A percentile compares a stretch with the other conserved stretches of the same genome.
Evolutionary conservation across 2,329 filamentous ascomycete genomes (phyloP).

Genomic region (Colletotrichum siamense): DNA sequence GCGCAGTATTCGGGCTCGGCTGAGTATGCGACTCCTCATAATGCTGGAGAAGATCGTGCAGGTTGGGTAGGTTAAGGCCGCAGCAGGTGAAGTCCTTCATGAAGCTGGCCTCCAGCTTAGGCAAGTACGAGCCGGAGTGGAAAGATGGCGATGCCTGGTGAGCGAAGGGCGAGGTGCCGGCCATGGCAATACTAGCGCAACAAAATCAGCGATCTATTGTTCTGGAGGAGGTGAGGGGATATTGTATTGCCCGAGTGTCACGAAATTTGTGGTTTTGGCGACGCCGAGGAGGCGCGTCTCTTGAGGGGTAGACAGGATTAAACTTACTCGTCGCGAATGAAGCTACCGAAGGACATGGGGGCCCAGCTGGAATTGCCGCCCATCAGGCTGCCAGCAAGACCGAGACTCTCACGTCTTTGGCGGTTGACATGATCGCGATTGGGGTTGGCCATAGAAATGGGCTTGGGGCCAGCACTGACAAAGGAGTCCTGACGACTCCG

Average conservation of each 20-base stretch:
- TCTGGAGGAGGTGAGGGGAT: background rate
- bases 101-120: constrained; percentile 95
- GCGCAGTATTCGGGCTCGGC: constrained; percentile 52
- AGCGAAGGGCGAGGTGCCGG: constrained; percentile 91
- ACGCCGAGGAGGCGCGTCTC: background rate
- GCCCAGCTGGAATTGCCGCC: constrained; percentile 92
- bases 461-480: constrained; percentile 68
- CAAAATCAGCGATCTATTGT: background rate
- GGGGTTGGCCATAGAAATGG: constrained; percentile 70
- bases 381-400: constrained; percentile 68
- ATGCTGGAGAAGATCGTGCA: constrained; percentile 94
- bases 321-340: constrained; percentile 95
- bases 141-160: constrained; percentile 87
- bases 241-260: background rate
- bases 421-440: constrained; percentile 65
- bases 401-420: constrained; percentile 65
- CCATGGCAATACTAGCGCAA: constrained; percentile 82
- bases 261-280: background rate
- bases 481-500: constrained; percentile 69
- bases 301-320: constrained; percentile 24
- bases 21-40: constrained; percentile 95
- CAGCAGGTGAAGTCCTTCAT: constrained; percentile 98
- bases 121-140: constrained; percentile 95
- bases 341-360: constrained; percentile 93
- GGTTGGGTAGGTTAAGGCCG: constrained; percentile 83